Base-by-base conservation (phyloP, 352 stramenopile species). In the Elongisporangium anandrum region DNA sequence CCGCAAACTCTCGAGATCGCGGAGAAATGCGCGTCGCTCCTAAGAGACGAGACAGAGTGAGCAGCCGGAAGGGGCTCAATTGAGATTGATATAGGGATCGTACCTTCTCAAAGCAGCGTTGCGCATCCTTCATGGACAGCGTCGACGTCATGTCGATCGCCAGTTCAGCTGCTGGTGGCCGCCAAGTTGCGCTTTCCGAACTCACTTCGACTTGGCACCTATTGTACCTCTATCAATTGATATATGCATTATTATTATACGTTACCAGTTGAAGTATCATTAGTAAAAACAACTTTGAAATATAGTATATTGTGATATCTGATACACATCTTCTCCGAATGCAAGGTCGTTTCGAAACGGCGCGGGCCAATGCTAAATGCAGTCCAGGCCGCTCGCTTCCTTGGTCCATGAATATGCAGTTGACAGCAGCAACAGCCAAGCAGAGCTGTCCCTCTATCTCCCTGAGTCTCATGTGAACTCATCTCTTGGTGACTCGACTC, bases 21-120 rank as follows among this genome's bases (percentile, higher is more conserved):
- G 70, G 26, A 94, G 60, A 56, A 92, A 82, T 20, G 79, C 63
- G 2, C 61, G 79, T 7, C 84, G 81, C 61, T 94, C 84, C 81
- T 90, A 49, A n/a, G 2, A 20, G n/a, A 13, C n/a, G 9, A 63
- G 45, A n/a, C n/a, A n/a, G n/a, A n/a, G n/a, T n/a, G n/a, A n/a
- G n/a, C n/a, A n/a, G n/a, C n/a, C n/a, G n/a, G n/a, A n/a, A n/a
- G n/a, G n/a, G n/a, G n/a, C n/a, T n/a, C n/a, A n/a, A n/a, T n/a
- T n/a, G n/a, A n/a, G n/a, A n/a, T n/a, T n/a, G 17, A 48, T 0
- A 50, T 8, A 23, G 4, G 16, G 12, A 34, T 7, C 19, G 7
- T 65, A 85, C 75, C 75, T 91, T 87, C 55, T 91, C 81, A 49
- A 89, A 91, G 62, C 81, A 91, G 24, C 76, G 79, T 70, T 91